Evolutionary conservation across 208 protist species (phyloP), one percentile per base, ranked within the genome.

Genomic region (Paratrypanosoma confusum): DNA sequence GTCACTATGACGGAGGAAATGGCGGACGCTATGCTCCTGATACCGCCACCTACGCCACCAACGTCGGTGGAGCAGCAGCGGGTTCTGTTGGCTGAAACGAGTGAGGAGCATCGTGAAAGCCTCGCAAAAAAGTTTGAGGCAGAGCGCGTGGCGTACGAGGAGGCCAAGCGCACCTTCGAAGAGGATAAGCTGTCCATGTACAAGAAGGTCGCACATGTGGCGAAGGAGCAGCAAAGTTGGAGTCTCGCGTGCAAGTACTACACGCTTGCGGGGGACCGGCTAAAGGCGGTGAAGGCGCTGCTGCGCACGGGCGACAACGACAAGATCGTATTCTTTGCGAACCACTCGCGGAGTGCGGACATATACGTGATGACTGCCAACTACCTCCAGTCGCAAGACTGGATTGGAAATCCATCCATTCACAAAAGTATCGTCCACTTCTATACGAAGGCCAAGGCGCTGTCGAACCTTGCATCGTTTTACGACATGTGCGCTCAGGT

Each of bases 271-370:
- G 94, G 92, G n/a, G 92, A 97, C 39, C 84, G 92, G 23, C 45
- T 97, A 10, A 94, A 96, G 83, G 96, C 94, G 21, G 92, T 98
- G 76, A 96, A 97, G 50, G 91, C 95, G 69, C 81, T 98, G 10
- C 82, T 98, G 71, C 90, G 91, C 40, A 95, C 90, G 3, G 94
- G 93, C 33, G 94, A 98, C 58, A 92, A 84, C 18, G 82, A 95
- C 35, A 97, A 97, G 65, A 95, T 98, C 43, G 94, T 97, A 49
- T 97, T 96, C 68, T 98, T 96, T 60, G 94, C 96, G 0, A 94
- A 90, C 52, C 88, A 97, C 60, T 96, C 91, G 8, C 78, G 91
- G 26, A 83, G 89, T 43, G 46, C 61, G 2, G 87, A 97, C 46
- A 95, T 98, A 33, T 98, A 95, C 64, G 95, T 96, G 8, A 60